These are phyloP conservation scores for Botrytis fabae DNA, from an alignment of 2,329 filamentous ascomycete genomes.

Conservation along the genomic window DNA sequence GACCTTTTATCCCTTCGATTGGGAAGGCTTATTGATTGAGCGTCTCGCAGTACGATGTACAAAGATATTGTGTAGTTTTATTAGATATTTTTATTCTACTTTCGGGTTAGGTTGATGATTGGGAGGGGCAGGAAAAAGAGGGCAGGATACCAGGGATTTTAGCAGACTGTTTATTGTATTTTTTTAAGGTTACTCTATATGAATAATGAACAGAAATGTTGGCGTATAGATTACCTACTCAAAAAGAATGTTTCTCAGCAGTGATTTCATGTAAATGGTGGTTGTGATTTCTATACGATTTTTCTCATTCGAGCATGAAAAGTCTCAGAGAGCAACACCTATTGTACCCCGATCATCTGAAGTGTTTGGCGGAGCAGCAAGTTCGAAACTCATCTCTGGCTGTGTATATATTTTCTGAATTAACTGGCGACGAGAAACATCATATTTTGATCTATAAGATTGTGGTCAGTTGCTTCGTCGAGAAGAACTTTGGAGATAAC, in stretches of 20 bases:
- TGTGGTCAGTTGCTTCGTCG: not conserved
- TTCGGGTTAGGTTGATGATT: not conserved
- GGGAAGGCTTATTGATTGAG: constrained; percentile 21
- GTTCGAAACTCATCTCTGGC: not conserved
- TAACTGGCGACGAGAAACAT: not conserved
- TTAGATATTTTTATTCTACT: not conserved
- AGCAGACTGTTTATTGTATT: not conserved
- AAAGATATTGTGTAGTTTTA: not conserved
- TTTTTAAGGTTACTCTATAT: not conserved
- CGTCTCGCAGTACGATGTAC: not conserved
- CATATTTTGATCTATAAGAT: not conserved
- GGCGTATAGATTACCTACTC: not conserved
- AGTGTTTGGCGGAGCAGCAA: not conserved
- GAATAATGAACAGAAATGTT: not conserved
- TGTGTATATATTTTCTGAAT: not conserved
- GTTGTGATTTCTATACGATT: not conserved
- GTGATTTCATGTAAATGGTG: not conserved
- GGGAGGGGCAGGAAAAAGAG: not conserved
- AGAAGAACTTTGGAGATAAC: not conserved
- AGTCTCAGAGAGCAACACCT: rapidly evolving
- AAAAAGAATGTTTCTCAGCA: rapidly evolving
- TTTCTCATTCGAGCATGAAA: not conserved
- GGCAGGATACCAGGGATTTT: not conserved
- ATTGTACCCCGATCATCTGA: not conserved
- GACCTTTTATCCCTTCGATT: not conserved